phyloP scores from a whole-genome alignment of 1,284 basidiomycete species.

The Austroboletus rostrupii region DNA sequence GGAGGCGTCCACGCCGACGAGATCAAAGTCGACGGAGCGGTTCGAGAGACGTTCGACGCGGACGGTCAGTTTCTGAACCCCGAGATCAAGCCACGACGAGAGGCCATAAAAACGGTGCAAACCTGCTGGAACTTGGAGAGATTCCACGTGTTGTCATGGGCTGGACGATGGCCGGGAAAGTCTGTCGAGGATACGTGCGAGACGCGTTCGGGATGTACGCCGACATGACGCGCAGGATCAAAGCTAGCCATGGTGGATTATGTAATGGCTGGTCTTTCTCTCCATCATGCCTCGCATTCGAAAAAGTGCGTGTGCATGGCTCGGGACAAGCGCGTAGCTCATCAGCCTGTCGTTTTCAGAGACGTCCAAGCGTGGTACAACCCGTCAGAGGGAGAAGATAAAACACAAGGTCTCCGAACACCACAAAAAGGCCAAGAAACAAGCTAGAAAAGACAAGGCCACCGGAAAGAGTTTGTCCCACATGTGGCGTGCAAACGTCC shows the following conservation, averaged over 20 bases:
- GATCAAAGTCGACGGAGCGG: conserved; percentile 87
- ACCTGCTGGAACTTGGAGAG: conserved; percentile 75
- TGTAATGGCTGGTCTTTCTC: conserved; percentile 11
- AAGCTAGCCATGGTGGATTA: conserved; percentile 24
- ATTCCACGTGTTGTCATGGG: conserved; percentile 83
- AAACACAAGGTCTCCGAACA: conserved; percentile 79
- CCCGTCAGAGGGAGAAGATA: conserved; percentile 73
- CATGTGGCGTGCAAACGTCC: background rate
- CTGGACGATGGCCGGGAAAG: conserved; percentile 83
- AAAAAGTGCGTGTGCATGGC: conserved; percentile 50
- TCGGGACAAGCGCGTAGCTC: background rate
- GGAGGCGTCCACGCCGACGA: conserved; percentile 93
- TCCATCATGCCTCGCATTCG: conserved; percentile 67
- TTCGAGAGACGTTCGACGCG: conserved; percentile 77
- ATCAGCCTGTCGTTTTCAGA: conserved; percentile 42
- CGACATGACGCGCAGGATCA: conserved; percentile 47
- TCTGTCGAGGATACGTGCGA: conserved; percentile 75
- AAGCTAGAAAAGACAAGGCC: conserved; percentile 72
- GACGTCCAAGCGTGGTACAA: conserved; percentile 78
- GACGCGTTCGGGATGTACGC: conserved; percentile 70
- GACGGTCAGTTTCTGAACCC: conserved; percentile 67
- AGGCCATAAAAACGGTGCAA: conserved; percentile 24
- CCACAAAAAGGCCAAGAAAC: conserved; percentile 74
- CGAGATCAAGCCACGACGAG: conserved; percentile 1
- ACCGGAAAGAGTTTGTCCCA: conserved; percentile 83